Evolutionary conservation across 2,329 filamentous ascomycete genomes (phyloP), one percentile per base, ranked within the genome.

Genomic region (Colletotrichum echinochloae): DNA sequence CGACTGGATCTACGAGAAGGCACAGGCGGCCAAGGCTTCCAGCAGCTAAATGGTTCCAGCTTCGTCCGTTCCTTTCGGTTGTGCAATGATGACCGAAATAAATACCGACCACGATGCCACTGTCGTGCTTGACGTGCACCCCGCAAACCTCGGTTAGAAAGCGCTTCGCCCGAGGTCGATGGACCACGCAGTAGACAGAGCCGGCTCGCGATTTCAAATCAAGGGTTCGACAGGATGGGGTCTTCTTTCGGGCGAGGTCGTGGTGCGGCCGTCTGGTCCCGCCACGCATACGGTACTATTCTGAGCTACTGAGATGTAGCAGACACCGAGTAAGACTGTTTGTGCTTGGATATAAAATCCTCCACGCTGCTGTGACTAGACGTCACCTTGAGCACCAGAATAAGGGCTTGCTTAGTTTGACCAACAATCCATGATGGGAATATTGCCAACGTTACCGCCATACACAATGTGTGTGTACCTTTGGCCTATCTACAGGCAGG

Each of bases 1-100:
- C 78, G 96, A 99, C 82, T 99, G 96, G 96, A 90, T 99, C 73
- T 96, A 95, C 81, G 95, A 98, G 83, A 88, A 93, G 80, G 89
- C 91, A 1, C 90, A 95, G 77, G 86, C 87, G 66, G 84, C 88
- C 75, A 88, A 87, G 80, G 80, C 82, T 5, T 66, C 61, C n/a
- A 64, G 39, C n/a, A 64, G 39, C 62, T 62, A 60, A 61, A 41
- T 26, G 4, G 18, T 26, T 33, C 18, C 23, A 8, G n/a, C 37
- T 33, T 37, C 9, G 37, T 26, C 11, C 4, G 35, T 35, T 12
- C n/a, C 39, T 26, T 48, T 41, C 18, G 26, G 41, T 41, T 39
- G 11, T 30, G 20, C 6, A n/a, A 54, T 11, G 12, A 54, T 28
- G 60, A 23, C 35, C 33, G 1, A 62, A 54, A 11, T 26, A 28